Base-by-base conservation (phyloP, 768 basidiomycete genomes). In the Sistotremastrum suecicum region DNA sequence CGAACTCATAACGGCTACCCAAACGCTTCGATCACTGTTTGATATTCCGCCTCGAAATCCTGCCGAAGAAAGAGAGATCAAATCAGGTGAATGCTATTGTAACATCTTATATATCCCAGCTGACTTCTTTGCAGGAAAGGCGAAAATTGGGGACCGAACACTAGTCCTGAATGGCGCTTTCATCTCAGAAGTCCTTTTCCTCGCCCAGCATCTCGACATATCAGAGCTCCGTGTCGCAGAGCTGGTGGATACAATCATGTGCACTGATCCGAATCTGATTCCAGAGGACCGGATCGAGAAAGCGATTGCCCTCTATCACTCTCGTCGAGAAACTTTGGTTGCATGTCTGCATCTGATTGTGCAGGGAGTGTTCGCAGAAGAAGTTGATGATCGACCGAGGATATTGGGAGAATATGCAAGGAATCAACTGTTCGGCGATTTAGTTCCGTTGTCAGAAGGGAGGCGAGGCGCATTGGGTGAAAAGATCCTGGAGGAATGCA, bases 211-310 rank as follows among this genome's bases (percentile, higher is more conserved):
- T 45, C 78, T 95, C 44, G 71, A 76, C 54, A 78, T 78, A 52
- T 92, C 90, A 8, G 90, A 94, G 64, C 76, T 80, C 53, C 78
- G 84, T 60, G 64, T 80, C 43, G 84, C 88, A 3, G 68, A 68
- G 20, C 71, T 88, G 11, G 66, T 88, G 40, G 75, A 83, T 48
- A 63, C 71, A 20, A 68, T 82, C 37, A 78, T 80, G 63, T 54
- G 70, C 1, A 64, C 70, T 48, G 77, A 79, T 54, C 80, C 84
- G 0, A 85, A 86, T 51, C 63, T 80, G 10, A 65, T 61, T 3
- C 64, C 74, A 4, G 68, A 75, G 2, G 68, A 65, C 46, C 74
- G 67, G 43, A 66, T 87, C 33, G 87, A 90, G 57, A 61, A 70
- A 1, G 70, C 83, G 12, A 59, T 90, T 9, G 67, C 77, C 34